phyloP scores from a whole-genome alignment of 2,329 filamentous ascomycete species.

The Aquanectria penicillioides region DNA sequence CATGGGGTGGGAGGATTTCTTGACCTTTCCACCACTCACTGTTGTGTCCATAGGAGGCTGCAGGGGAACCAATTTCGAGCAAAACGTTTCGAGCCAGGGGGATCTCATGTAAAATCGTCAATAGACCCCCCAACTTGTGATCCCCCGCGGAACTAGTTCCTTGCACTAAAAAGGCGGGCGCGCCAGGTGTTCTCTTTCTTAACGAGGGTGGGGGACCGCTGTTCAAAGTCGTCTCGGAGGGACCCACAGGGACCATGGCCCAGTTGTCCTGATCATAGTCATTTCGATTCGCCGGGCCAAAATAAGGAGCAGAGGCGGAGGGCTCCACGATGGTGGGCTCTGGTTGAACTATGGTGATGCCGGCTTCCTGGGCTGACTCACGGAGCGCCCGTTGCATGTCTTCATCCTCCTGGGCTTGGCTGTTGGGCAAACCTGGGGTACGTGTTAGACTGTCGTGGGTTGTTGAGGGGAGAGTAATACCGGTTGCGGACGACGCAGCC shows the following conservation, averaged over 20 bases:
- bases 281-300: slow-evolving; percentile 67
- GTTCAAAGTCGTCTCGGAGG: slow-evolving; percentile 35
- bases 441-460: slow-evolving; percentile 38
- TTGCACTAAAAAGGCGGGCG: slow-evolving; percentile 63
- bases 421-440: slow-evolving; percentile 48
- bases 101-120: slow-evolving; percentile 70
- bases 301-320: slow-evolving; percentile 55
- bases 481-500: slow-evolving; percentile 53
- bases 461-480: slow-evolving; percentile 45
- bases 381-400: slow-evolving; percentile 66
- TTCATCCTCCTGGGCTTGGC: slow-evolving; percentile 60
- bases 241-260: slow-evolving; percentile 64
- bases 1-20: slow-evolving; percentile 55
- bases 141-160: slow-evolving; percentile 45
- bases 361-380: slow-evolving; percentile 64
- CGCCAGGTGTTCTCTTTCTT: slow-evolving; percentile 52
- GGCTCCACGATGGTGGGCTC: slow-evolving; percentile 60
- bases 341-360: slow-evolving; percentile 54
- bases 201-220: slow-evolving; percentile 48
- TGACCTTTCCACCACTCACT: slow-evolving; percentile 71
- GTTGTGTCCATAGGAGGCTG: slow-evolving; percentile 63
- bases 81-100: slow-evolving; percentile 67
- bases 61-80: slow-evolving; percentile 53
- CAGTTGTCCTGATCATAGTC: slow-evolving; percentile 66
- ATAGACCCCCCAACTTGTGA: slow-evolving; percentile 61